phyloP scores from a whole-genome alignment of 1,284 basidiomycete genomes.

The Cutaneotrichosporon cutaneum region DNA sequence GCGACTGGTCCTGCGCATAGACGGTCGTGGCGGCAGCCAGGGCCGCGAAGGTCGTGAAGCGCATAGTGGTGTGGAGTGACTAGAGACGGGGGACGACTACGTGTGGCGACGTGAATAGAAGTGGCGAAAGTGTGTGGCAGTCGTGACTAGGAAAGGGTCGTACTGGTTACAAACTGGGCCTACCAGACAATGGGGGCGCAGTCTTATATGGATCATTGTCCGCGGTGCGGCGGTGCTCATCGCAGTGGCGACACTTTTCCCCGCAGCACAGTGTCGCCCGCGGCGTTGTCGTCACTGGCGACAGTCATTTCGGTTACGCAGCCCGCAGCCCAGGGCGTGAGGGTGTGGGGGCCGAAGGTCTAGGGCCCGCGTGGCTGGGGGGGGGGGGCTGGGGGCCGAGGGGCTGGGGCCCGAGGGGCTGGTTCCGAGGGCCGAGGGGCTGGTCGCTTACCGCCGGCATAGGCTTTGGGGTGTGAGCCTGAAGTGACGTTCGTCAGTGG shows the following conservation, averaged over 20 bases:
- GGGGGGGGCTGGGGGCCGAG: no score
- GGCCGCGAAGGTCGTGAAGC: not conserved
- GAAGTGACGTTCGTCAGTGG: not conserved
- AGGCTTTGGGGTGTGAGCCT: not conserved
- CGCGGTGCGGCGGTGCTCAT: not conserved
- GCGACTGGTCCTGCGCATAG: not conserved
- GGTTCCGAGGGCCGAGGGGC: not conserved
- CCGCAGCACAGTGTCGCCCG: not conserved
- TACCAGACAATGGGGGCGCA: not conserved
- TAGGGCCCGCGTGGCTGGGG: no score
- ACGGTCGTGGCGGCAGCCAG: constrained; percentile 1
- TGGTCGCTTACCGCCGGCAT: not conserved
- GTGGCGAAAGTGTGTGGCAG: not conserved
- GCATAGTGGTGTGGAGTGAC: constrained; percentile 6
- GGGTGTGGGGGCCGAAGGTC: no score
- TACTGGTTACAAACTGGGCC: not conserved
- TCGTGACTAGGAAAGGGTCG: not conserved
- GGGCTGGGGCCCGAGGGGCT: no score
- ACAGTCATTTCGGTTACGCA: not conserved
- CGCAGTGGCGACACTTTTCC: not conserved
- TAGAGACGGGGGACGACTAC: not conserved
- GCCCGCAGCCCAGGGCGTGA: no score
- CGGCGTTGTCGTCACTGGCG: not conserved
- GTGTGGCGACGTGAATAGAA: not conserved
- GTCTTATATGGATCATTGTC: not conserved